A percentile compares a stretch with the other conserved stretches of the same genome.
Conservation (phyloP, 192 early-diverging fungal genomes). For the Linderina pennispora region DNA sequence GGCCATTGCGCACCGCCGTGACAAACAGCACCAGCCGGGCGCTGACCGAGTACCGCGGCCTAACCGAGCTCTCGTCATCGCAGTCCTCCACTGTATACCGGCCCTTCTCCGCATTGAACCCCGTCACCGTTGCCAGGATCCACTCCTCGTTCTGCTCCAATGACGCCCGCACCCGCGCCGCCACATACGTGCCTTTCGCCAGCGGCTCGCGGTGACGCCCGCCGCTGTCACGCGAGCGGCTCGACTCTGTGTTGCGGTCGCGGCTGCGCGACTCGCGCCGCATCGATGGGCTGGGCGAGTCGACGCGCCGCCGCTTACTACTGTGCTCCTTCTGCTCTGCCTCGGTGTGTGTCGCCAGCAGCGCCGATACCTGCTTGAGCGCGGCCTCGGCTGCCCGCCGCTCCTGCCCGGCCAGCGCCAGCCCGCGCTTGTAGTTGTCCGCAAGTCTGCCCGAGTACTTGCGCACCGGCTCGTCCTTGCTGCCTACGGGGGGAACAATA, state of each 20-base stretch:
- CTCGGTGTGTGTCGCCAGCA: constrained; percentile 10
- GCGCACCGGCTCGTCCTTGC: neutral
- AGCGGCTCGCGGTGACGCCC: neutral
- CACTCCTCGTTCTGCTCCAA: constrained; percentile 23
- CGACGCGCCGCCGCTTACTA: constrained; percentile 11
- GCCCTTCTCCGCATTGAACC: constrained; percentile 29
- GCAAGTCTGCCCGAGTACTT: neutral
- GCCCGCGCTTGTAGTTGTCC: neutral
- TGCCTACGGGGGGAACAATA: no score
- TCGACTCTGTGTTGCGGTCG: neutral
- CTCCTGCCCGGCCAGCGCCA: constrained; percentile 16
- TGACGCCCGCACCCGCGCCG: constrained; percentile 21
- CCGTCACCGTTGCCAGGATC: constrained; percentile 34
- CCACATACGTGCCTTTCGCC: constrained; percentile 16
- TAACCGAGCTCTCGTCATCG: constrained; percentile 26
- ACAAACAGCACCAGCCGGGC: constrained; percentile 32
- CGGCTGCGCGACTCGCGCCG: constrained; percentile 11
- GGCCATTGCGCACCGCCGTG: constrained; percentile 4
- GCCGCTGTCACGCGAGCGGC: neutral
- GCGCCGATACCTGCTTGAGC: constrained; percentile 10
- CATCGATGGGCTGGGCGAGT: neutral
- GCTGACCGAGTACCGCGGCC: constrained; percentile 28
- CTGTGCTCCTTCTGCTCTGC: constrained; percentile 1
- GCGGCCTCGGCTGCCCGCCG: constrained; percentile 16
- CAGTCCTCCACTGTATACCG: constrained; percentile 42